phyloP scores from a whole-genome alignment of 2,329 filamentous ascomycete genomes.

The Alternaria sp. region DNA sequence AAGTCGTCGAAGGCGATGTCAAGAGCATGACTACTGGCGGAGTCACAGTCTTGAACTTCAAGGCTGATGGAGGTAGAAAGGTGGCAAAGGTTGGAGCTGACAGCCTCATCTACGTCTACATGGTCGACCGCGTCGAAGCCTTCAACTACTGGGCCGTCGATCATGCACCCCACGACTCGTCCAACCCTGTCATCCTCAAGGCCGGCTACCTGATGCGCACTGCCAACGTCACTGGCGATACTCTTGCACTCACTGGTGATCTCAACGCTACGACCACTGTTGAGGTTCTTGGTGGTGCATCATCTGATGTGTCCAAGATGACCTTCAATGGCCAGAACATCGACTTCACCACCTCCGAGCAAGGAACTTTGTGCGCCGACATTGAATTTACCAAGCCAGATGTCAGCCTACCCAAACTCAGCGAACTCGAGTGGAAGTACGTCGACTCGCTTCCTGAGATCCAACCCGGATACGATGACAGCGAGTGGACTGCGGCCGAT shows the following conservation, averaged over 20 bases:
- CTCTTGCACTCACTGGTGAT: constrained; percentile 71
- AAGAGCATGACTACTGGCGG: constrained; percentile 50
- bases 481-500: constrained; percentile 68
- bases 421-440: constrained; percentile 69
- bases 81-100: constrained; percentile 55
- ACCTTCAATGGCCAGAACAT: constrained; percentile 64
- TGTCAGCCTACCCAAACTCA: constrained; percentile 64
- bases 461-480: constrained; percentile 69
- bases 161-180: constrained; percentile 37
- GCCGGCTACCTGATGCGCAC: constrained; percentile 70
- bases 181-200: constrained; percentile 62
- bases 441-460: constrained; percentile 76
- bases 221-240: constrained; percentile 61
- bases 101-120: constrained; percentile 60
- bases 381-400: constrained; percentile 59
- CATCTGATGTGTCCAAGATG: constrained; percentile 60
- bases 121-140: constrained; percentile 67
- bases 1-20: constrained; percentile 52
- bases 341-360: constrained; percentile 49
- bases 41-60: constrained; percentile 61
- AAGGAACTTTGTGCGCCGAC: constrained; percentile 59
- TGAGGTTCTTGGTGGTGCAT: constrained; percentile 70
- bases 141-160: constrained; percentile 74
- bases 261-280: constrained; percentile 72
- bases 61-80: constrained; percentile 60